Evolutionary conservation across 176 grass and related monocot species (phyloP), one percentile per base, ranked within the genome.

Genomic region (Saccharum spontaneum): DNA sequence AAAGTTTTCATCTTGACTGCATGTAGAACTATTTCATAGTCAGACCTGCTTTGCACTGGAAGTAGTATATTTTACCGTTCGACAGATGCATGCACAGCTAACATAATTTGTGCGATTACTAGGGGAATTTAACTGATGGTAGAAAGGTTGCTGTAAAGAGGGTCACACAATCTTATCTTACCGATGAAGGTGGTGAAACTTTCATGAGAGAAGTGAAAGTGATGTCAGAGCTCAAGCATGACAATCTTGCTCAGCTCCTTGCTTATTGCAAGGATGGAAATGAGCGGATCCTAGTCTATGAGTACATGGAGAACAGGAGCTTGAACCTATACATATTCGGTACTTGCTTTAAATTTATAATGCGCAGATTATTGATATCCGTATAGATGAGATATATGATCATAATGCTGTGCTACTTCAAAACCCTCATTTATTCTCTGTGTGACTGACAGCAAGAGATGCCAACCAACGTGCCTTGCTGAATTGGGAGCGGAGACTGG

Each of bases 121-220:
- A 88, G 86, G 86, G 86, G 1, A 15, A 13, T 9, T 28, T 88
- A 49, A 23, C 67, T 12, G 75, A 43, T 65, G 86, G 80, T 2
- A 78, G 22, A 78, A 10, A 20, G 16, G 69, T 88, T 71, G 80
- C 86, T 3, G 67, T 88, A 0, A 88, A 88, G 75, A 71, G 73
- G 74, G 12, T 83, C 4, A 71, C 20, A 6, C 66, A 33, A 8
- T 33, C 67, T 1, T 20, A 34, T 4, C 36, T 48, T 1, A 38
- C 4, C 2, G 50, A 57, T 7, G 73, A 61, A 79, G 76, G 10
- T 1, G 23, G 18, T 33, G 20, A 69, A 0, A 71, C 7, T 69
- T 89, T 89, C 30, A 41, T 7, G 6, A 84, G 87, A 67, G 76
- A 89, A 69, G 87, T 89, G 2, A 15, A 80, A 37, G 46, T 89